These are phyloP conservation scores for Trypanosoma vivax DNA, from an alignment of 208 protist genomes.

Conservation along the genomic window DNA sequence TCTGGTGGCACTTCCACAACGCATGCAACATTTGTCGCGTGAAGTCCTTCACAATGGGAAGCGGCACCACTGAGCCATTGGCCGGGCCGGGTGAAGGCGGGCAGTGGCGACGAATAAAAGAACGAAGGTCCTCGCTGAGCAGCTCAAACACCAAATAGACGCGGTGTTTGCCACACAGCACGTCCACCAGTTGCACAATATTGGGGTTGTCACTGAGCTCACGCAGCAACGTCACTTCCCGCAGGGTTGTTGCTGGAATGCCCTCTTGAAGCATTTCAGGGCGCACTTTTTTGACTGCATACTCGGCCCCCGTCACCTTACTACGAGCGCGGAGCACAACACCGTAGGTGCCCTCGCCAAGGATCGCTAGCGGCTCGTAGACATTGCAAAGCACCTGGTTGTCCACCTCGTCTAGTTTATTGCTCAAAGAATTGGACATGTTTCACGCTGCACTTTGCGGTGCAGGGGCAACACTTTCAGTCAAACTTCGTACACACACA, in stretches of 20 bases:
- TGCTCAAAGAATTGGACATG: constrained; percentile 13
- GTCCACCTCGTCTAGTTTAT: constrained; percentile 48
- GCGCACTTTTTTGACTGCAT: constrained; percentile 80
- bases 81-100: constrained; percentile 22
- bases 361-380: constrained; percentile 62
- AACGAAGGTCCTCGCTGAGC: constrained; percentile 93
- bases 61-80: constrained; percentile 47
- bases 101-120: constrained; percentile 58
- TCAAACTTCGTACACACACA: neutral
- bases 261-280: constrained; percentile 73
- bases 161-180: constrained; percentile 93
- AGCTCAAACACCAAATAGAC: constrained; percentile 97
- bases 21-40: constrained; percentile 76
- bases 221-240: constrained; percentile 89
- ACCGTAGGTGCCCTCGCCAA: constrained; percentile 95
- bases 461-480: no score
- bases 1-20: constrained; percentile 82
- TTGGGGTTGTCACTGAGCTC: constrained; percentile 88
- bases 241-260: constrained; percentile 87
- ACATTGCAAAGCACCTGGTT: constrained; percentile 28
- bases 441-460: neutral
- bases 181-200: constrained; percentile 90
- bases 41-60: constrained; percentile 60
- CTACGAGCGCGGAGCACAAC: constrained; percentile 85
- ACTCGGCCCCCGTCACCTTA: constrained; percentile 47